A percentile compares a stretch with the other conserved stretches of the same genome.
Conservation (phyloP, 2,329 filamentous ascomycete species). For the Ophiostoma sp. region DNA sequence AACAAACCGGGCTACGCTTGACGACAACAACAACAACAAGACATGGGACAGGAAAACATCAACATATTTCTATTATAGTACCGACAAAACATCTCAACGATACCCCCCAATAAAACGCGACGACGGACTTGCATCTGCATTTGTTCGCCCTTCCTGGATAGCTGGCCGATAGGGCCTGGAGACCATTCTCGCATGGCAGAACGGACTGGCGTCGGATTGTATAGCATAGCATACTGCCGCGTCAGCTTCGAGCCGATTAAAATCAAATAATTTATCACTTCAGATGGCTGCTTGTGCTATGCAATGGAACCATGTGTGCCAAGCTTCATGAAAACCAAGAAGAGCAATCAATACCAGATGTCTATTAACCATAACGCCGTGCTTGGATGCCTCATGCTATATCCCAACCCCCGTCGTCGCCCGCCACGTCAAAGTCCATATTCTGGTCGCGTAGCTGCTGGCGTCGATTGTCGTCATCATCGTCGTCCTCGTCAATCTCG, state of each 20-base stretch:
- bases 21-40: slow-evolving; percentile 18
- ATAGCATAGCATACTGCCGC: not conserved
- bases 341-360: no score
- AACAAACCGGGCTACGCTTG: slow-evolving; percentile 14
- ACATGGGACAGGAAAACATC: slow-evolving; percentile 10
- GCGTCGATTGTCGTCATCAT: not conserved
- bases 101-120: slow-evolving; percentile 31
- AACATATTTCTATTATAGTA: slow-evolving; percentile 19
- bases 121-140: slow-evolving; percentile 5
- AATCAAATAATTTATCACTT: not conserved
- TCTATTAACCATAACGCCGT: not conserved
- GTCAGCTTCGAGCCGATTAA: not conserved
- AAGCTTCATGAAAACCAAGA: no score
- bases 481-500: slow-evolving; percentile 3
- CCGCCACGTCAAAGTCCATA: slow-evolving; percentile 52
- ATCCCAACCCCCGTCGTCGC: slow-evolving; percentile 46
- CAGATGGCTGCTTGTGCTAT: no score
- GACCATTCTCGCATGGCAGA: not conserved
- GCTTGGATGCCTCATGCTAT: not conserved
- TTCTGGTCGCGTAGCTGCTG: slow-evolving; percentile 30
- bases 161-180: no score
- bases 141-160: not conserved
- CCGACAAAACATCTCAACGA: slow-evolving; percentile 36
- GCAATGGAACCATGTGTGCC: no score
- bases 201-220: not conserved